Evolutionary conservation across 2,329 filamentous ascomycete genomes (phyloP), one percentile per base, ranked within the genome.

Genomic region (Neurospora sp.): DNA sequence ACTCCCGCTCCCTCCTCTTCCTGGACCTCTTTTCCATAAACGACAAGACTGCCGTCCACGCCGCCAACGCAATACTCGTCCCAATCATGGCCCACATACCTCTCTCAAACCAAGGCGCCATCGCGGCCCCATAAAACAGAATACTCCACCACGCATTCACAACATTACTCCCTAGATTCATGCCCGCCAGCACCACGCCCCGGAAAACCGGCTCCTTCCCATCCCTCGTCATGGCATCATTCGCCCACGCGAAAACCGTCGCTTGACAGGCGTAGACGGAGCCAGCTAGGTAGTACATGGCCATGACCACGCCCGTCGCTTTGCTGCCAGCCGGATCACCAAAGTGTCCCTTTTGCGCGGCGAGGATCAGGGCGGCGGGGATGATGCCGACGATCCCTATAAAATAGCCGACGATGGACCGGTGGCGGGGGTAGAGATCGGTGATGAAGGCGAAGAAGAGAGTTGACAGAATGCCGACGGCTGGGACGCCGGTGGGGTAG

Each of bases 1-100:
- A 8, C 38, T 11, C 38, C 39, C 0, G 3, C 36, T 23, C 23
- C 12, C 66, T 52, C 37, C 23, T 69, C 46, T 19, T 68, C 28
- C 71, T 69, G 0, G 69, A 67, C 39, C 70, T 69, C 11, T 8
- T 52, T 4, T 81, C 80, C 73, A 84, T 78, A 74, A 81, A 86
- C 1, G 85, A 80, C 57, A 90, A 76, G 1, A 82, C 81, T 0
- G 78, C 83, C 0, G 86, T 87, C 89, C 89, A 91, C 1, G 88
- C 73, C 0, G 81, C 83, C 76, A 91, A 78, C 1, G 84, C 85
- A 68, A 90, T 86, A 28, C 84, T 88, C 8, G 83, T 83, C 1
- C 83, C 88, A 75, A 92, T 89, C 89, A 91, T 91, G 3, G 89
- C 89, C 84, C 87, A 91, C 89, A 91, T 90, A n/a, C 89, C 89